Percentiles rank a stretch among this genome's conserved stretches.
These are phyloP conservation scores for Spinellus fusiger DNA, from an alignment of 192 early-diverging fungal species.

Conservation along the genomic window DNA sequence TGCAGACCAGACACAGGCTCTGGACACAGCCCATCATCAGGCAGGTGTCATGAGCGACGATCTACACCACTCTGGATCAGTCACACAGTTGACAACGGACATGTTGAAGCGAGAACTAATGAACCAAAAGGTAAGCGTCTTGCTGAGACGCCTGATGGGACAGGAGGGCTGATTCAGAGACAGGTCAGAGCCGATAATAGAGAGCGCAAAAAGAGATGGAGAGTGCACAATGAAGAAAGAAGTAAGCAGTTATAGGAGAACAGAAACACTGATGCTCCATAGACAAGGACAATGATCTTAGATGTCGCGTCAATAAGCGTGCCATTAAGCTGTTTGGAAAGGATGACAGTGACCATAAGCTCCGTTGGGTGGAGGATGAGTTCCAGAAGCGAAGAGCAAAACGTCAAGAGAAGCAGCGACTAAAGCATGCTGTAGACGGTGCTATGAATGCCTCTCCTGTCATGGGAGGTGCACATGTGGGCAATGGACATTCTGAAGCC, in stretches of 20 bases:
- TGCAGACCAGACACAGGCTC: neutral
- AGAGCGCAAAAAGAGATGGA: conserved; percentile 48
- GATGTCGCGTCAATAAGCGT: conserved; percentile 72
- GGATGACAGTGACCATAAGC: conserved; percentile 47
- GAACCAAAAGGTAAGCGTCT: conserved; percentile 31
- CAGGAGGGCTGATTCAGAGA: too few species aligned
- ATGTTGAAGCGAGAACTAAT: conserved; percentile 28
- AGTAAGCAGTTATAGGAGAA: conserved; percentile 29
- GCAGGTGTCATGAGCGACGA: neutral
- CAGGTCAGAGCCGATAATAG: conserved; percentile 45
- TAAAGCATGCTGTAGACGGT: conserved; percentile 30
- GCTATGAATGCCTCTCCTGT: conserved; percentile 4
- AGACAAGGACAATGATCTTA: conserved; percentile 75
- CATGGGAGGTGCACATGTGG: neutral
- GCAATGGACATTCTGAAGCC: neutral
- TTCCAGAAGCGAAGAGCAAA: conserved; percentile 60
- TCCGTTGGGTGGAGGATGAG: conserved; percentile 65
- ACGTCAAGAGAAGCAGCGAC: conserved; percentile 59
- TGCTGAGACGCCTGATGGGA: too few species aligned
- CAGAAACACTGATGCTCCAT: neutral
- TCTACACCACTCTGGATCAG: neutral
- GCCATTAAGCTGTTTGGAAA: conserved; percentile 66
- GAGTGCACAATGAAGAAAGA: conserved; percentile 46
- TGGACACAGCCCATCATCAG: neutral
- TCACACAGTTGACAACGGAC: conserved; percentile 19